Percentiles rank a stretch among this genome's conserved stretches.
These are phyloP conservation scores for Massospora cicadina DNA, from an alignment of 371 early-diverging fungal species.

Conservation along the genomic window DNA sequence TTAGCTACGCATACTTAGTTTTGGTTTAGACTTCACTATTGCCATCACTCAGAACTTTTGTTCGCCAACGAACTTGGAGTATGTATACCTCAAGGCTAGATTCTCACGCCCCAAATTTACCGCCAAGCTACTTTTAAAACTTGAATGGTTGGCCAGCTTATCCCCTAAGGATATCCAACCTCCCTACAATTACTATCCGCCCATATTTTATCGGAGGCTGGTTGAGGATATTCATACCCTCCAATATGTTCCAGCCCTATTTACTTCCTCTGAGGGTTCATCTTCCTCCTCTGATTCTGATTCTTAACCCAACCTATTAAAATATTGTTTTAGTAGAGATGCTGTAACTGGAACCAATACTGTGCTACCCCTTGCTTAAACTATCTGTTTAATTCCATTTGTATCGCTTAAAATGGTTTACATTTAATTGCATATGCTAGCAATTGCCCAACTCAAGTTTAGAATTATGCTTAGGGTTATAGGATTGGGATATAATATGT, in stretches of 20 bases:
- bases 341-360: too few species aligned
- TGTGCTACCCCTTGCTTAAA: too few species aligned
- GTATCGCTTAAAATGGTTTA: too few species aligned
- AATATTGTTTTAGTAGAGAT: too few species aligned
- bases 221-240: neutral
- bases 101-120: conserved; percentile 51
- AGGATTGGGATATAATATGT: too few species aligned
- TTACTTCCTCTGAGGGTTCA: neutral
- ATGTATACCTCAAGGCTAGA: conserved; percentile 48
- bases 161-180: neutral
- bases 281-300: neutral
- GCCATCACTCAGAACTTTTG: conserved; percentile 74
- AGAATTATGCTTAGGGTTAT: too few species aligned
- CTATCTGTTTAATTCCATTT: too few species aligned
- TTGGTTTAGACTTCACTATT: conserved; percentile 42
- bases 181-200: neutral
- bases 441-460: too few species aligned
- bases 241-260: neutral
- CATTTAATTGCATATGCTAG: too few species aligned
- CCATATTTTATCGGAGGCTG: neutral
- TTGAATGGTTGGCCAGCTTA: conserved; percentile 21
- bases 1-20: neutral
- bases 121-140: conserved; percentile 25
- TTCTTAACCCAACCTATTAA: neutral
- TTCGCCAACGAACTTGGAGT: conserved; percentile 48